Percentiles rank a stretch among this genome's conserved stretches.
phyloP scores from a whole-genome alignment of 164 flowering plant species.

The Stephania japonica region DNA sequence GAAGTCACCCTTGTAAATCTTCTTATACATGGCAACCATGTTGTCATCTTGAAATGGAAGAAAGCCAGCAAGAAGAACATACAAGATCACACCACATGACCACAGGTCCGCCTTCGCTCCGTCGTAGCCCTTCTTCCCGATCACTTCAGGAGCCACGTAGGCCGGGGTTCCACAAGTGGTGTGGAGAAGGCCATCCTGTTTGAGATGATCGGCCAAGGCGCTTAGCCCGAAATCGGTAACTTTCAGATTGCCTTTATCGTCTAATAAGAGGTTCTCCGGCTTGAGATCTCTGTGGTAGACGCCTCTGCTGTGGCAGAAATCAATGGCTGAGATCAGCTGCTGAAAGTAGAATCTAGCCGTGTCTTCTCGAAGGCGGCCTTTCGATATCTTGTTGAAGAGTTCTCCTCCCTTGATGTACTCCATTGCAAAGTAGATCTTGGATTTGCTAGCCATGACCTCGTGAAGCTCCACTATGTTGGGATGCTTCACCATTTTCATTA shows the following conservation, averaged over 20 bases:
- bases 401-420: constrained; percentile 34
- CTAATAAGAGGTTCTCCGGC: constrained; percentile 29
- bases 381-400: constrained; percentile 23
- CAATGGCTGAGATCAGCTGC: constrained; percentile 30
- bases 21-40: constrained; percentile 30
- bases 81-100: constrained; percentile 37
- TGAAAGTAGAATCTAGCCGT: constrained; percentile 27
- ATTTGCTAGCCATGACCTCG: constrained; percentile 34
- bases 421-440: constrained; percentile 36
- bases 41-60: constrained; percentile 37
- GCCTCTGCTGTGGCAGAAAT: constrained; percentile 36
- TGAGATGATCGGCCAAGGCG: constrained; percentile 29
- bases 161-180: constrained; percentile 16
- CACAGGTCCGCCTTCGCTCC: constrained; percentile 39
- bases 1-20: constrained; percentile 35
- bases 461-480: constrained; percentile 23
- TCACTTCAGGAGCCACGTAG: constrained; percentile 37
- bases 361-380: constrained; percentile 25
- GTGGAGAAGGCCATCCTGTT: constrained; percentile 32
- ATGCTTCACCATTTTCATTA: constrained; percentile 15
- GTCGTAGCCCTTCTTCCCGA: constrained; percentile 35
- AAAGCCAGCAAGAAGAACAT: constrained; percentile 33
- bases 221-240: constrained; percentile 33
- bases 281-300: constrained; percentile 22
- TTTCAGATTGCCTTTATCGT: constrained; percentile 27